A percentile compares a stretch with the other conserved stretches of the same genome.
Evolutionary conservation across 257 asterid species (phyloP).

Genomic region (Plantago elongata): DNA sequence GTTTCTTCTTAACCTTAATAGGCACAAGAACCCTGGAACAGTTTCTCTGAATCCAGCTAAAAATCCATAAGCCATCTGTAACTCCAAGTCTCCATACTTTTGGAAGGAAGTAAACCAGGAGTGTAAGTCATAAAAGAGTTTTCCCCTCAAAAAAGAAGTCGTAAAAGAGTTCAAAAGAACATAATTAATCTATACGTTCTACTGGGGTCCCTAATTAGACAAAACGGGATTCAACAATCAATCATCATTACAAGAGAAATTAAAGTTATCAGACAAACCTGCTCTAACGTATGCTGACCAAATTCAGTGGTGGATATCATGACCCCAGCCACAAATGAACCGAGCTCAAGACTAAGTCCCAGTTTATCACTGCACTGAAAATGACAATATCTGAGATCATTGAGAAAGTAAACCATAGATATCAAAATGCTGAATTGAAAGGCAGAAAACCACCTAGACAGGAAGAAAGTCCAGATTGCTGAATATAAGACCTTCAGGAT

Average conservation of each 20-base stretch:
- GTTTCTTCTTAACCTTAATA: too few relatives aligned
- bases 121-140: too few relatives aligned
- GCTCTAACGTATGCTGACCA: slow-evolving; percentile 78
- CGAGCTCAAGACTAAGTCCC: slow-evolving; percentile 93
- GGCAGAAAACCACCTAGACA: too few relatives aligned
- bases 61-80: too few relatives aligned
- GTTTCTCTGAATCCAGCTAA: too few relatives aligned
- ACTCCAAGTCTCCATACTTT: too few relatives aligned
- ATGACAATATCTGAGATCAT: slow-evolving; percentile 21
- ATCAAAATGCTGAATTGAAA: too few relatives aligned
- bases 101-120: too few relatives aligned
- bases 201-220: background rate
- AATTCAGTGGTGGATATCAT: slow-evolving; percentile 90
- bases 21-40: too few relatives aligned
- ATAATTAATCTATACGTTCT: background rate
- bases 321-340: slow-evolving; percentile 90
- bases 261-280: slow-evolving; percentile 38
- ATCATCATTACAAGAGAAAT: background rate
- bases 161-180: background rate
- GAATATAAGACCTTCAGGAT: too few relatives aligned
- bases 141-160: too few relatives aligned
- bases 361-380: slow-evolving; percentile 97
- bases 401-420: background rate
- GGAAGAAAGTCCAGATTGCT: too few relatives aligned
- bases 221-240: background rate